Evolutionary conservation across 192 early-diverging fungal genomes (phyloP), one percentile per base, ranked within the genome.

Genomic region (Paraglomus brasilianum): DNA sequence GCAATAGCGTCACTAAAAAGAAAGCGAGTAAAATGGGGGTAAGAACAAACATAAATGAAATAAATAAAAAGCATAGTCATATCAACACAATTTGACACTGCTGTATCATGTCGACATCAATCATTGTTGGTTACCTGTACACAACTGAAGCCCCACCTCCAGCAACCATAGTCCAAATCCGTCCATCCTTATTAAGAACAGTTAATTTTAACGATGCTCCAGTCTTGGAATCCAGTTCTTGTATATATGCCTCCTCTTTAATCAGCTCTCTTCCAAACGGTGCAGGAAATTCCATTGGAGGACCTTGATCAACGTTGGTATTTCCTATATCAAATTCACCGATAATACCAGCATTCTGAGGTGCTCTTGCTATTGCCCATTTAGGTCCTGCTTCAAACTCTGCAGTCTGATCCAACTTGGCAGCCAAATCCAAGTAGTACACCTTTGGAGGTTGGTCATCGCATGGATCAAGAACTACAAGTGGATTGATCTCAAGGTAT

Each of bases 151-250:
- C 97, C 79, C 97, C 97, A 63, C 97, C 97, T 79, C 97, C 97
- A 52, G 97, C 97, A 63, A 98, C 95, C 97, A 98, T 98, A 66
- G 97, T 97, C 97, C 97, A 98, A 72, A 98, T 90, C 72, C 94
- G 92, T 51, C 97, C 97, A 10, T 90, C 83, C 66, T 91, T 88
- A 83, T 98, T 98, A 69, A 98, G 85, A 61, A 98, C 91, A 13
- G 97, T 98, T 68, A 98, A 83, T 83, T 98, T 98, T 70, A 98
- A 89, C 46, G 94, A 96, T 21, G 97, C 97, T 52, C 97, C 97
- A 49, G 97, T 98, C 87, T 98, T 98, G 63, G 94, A 86, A 74
- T 98, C 97, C 46, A 98, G 83, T 67, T 97, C 97, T 72, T 91
- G 91, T 80, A 98, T 93, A 86, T 98, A 97, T 17, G 94, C 94